Conservation (phyloP, 1,139 yeast genomes). For the Kurtzmaniella quercitrusa region DNA sequence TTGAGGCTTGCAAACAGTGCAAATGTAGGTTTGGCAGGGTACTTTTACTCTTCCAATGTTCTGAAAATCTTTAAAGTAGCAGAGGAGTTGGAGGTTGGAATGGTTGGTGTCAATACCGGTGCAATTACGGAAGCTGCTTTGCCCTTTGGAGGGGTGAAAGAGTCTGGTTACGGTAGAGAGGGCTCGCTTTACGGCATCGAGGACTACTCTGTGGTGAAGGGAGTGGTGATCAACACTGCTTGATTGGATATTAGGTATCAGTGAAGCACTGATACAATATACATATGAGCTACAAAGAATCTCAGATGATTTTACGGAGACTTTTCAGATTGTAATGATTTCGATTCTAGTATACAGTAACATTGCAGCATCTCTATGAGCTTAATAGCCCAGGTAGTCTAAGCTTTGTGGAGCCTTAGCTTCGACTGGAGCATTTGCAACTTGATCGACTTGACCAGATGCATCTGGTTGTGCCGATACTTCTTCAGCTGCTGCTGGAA, state of each 20-base stretch:
- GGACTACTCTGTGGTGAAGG: slow-evolving; percentile 36
- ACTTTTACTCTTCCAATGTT: slow-evolving; percentile 39
- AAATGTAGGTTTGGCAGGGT: slow-evolving; percentile 44
- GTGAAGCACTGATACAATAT: too few species aligned
- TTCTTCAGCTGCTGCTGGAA: background rate
- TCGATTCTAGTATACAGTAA: background rate
- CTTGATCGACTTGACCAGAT: background rate
- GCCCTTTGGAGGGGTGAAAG: slow-evolving; percentile 49
- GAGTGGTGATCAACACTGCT: slow-evolving; percentile 16
- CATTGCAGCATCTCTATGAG: background rate
- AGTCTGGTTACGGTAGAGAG: slow-evolving; percentile 48
- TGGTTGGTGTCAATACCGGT: slow-evolving; percentile 46
- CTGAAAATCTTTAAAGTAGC: slow-evolving; percentile 52
- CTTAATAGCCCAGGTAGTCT: background rate
- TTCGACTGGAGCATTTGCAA: background rate
- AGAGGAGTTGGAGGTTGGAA: slow-evolving; percentile 41
- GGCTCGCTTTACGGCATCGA: slow-evolving; percentile 46
- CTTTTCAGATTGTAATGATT: too few species aligned
- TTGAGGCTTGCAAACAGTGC: slow-evolving; percentile 64
- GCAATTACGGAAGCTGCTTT: slow-evolving; percentile 43
- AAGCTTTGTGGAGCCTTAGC: background rate
- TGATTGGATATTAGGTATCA: too few species aligned
- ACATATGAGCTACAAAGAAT: too few species aligned
- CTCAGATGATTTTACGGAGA: too few species aligned
- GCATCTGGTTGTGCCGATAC: background rate